Evolutionary conservation across 1,284 basidiomycete genomes (phyloP).

Genomic region (Trichosporon ovoides): DNA sequence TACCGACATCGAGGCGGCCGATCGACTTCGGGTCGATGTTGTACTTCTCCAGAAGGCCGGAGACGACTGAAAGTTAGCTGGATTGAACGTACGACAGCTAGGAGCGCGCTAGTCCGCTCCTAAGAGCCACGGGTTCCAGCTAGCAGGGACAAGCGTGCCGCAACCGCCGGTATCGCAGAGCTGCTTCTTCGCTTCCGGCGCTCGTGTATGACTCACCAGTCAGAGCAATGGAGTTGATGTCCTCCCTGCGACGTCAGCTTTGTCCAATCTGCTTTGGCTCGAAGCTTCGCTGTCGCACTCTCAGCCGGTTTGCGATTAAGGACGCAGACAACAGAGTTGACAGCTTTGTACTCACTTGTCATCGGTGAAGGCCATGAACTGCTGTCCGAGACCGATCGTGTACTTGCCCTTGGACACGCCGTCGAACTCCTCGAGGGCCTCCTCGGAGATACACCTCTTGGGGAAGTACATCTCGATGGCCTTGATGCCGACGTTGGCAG

Average conservation of each 20-base stretch:
- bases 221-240: constrained; percentile 96
- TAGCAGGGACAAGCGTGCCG: too few relatives aligned
- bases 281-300: not conserved
- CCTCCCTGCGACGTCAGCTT: constrained; percentile 56
- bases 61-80: constrained; percentile 60
- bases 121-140: too few relatives aligned
- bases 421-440: constrained; percentile 90
- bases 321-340: not conserved
- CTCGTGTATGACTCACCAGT: constrained; percentile 61
- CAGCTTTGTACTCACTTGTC: constrained; percentile 56
- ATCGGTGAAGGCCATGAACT: constrained; percentile 97
- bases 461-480: constrained; percentile 93
- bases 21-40: constrained; percentile 94
- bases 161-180: too few relatives aligned
- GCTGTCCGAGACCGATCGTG: constrained; percentile 97
- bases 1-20: constrained; percentile 95
- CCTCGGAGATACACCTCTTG: constrained; percentile 88
- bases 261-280: not conserved
- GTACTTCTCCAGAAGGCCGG: constrained; percentile 85
- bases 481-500: constrained; percentile 86
- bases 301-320: not conserved
- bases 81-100: too few relatives aligned
- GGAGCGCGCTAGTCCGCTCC: too few relatives aligned
- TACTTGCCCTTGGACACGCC: constrained; percentile 95
- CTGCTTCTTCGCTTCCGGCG: too few relatives aligned